Conservation (phyloP, 2,329 filamentous ascomycete species). For the Trichophyton simii region DNA sequence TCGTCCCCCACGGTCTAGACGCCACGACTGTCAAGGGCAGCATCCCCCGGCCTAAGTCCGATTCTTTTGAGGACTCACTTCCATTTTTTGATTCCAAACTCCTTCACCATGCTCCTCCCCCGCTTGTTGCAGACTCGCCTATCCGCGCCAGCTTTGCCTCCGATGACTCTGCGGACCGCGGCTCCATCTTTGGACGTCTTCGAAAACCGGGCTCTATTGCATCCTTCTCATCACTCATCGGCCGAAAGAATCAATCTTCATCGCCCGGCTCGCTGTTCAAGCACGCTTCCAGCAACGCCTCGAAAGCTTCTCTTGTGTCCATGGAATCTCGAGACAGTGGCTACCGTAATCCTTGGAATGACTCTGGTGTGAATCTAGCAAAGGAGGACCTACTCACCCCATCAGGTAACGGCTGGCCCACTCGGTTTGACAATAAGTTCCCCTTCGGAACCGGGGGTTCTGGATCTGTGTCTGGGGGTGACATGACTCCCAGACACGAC, state of each 20-base stretch:
- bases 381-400: constrained; percentile 65
- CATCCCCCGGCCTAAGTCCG: constrained; percentile 96
- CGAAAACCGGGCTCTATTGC: constrained; percentile 91
- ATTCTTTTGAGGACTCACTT: constrained; percentile 93
- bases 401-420: constrained; percentile 36
- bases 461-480: constrained; percentile 45
- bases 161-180: constrained; percentile 69
- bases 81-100: constrained; percentile 97
- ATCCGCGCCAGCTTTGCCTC: constrained; percentile 66
- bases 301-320: constrained; percentile 88
- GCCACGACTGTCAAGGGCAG: constrained; percentile 76
- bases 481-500: constrained; percentile 72
- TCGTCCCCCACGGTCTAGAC: constrained; percentile 83
- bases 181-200: constrained; percentile 79
- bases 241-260: constrained; percentile 85
- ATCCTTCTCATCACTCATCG: constrained; percentile 89
- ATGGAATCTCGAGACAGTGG: constrained; percentile 92
- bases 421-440: constrained; percentile 50
- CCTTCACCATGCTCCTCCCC: constrained; percentile 76
- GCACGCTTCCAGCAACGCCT: constrained; percentile 74
- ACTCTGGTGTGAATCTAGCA: constrained; percentile 85
- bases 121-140: constrained; percentile 72
- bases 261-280: constrained; percentile 85
- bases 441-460: constrained; percentile 41
- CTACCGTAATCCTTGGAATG: constrained; percentile 96